Evolutionary conservation across 345 rosid genomes (phyloP).

Genomic region (Citrus hindsii): DNA sequence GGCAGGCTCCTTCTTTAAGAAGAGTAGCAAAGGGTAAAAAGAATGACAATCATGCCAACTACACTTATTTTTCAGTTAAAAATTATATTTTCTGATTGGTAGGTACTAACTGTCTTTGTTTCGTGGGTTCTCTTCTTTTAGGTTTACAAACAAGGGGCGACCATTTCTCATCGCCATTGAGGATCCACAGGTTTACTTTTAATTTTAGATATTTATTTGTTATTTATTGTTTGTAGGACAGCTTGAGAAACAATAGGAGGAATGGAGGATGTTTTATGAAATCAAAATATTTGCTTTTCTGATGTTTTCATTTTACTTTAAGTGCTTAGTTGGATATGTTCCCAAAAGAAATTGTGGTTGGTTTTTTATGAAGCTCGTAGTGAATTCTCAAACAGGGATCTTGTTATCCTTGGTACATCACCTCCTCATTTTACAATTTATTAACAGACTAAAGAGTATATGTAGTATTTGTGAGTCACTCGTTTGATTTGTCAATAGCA

Average conservation of each 20-base stretch:
- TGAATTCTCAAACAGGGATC: background rate
- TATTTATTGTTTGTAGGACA: background rate
- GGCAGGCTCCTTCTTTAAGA: conserved; percentile 59
- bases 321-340: background rate
- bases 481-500: background rate
- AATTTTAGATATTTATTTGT: conserved; percentile 4
- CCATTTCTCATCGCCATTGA: conserved; percentile 86
- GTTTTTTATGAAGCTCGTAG: background rate
- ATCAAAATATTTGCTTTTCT: background rate
- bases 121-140: conserved; percentile 19
- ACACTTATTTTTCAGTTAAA: conserved; percentile 1
- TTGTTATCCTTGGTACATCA: background rate
- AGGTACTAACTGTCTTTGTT: conserved; percentile 4
- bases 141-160: conserved; percentile 54
- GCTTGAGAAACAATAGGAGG: conserved; percentile 5
- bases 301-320: background rate
- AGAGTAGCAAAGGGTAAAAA: conserved; percentile 69
- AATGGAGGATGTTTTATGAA: background rate
- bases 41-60: conserved; percentile 1
- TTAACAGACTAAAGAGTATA: background rate
- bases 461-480: background rate
- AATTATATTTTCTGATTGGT: background rate
- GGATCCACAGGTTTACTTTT: conserved; percentile 78
- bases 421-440: background rate
- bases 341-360: no score